phyloP scores from a whole-genome alignment of 108 stramenopile species.

The Schizochytrium sp. region DNA sequence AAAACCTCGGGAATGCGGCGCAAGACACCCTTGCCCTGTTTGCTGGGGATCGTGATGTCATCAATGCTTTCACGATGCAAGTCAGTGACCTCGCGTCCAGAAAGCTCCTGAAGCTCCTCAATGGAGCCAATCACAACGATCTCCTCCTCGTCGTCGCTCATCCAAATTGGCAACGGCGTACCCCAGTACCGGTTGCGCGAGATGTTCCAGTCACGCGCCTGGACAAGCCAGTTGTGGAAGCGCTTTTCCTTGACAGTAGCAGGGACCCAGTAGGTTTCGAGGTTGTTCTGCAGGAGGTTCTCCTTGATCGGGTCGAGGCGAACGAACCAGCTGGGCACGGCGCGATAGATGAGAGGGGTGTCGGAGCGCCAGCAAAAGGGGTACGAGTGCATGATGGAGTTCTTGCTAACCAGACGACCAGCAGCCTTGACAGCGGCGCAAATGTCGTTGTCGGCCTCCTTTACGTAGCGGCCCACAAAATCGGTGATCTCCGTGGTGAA shows the following conservation, averaged over 20 bases:
- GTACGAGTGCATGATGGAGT: slow-evolving; percentile 81
- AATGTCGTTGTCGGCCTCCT: slow-evolving; percentile 86
- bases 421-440: slow-evolving; percentile 68
- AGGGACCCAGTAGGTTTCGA: slow-evolving; percentile 92
- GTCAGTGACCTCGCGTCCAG: slow-evolving; percentile 66
- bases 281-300: slow-evolving; percentile 84
- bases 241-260: slow-evolving; percentile 77
- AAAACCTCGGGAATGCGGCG: slow-evolving; percentile 94
- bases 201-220: slow-evolving; percentile 97
- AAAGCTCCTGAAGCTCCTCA: slow-evolving; percentile 78
- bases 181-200: slow-evolving; percentile 98
- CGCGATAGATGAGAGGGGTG: slow-evolving; percentile 98
- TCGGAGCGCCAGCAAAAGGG: slow-evolving; percentile 99
- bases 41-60: slow-evolving; percentile 84
- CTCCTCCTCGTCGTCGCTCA: slow-evolving; percentile 80
- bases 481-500: slow-evolving; percentile 72
- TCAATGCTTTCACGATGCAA: slow-evolving; percentile 92
- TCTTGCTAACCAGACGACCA: slow-evolving; percentile 84
- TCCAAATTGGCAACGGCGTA: slow-evolving; percentile 99
- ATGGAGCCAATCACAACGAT: slow-evolving; percentile 86
- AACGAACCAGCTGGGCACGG: slow-evolving; percentile 98
- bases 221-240: slow-evolving; percentile 96
- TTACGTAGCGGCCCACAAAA: slow-evolving; percentile 80
- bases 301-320: slow-evolving; percentile 91
- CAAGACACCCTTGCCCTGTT: slow-evolving; percentile 76